Percentiles rank a stretch among this genome's conserved stretches.
Evolutionary conservation across 2,329 filamentous ascomycete species (phyloP).

Genomic region (Penicillium oxalicum): DNA sequence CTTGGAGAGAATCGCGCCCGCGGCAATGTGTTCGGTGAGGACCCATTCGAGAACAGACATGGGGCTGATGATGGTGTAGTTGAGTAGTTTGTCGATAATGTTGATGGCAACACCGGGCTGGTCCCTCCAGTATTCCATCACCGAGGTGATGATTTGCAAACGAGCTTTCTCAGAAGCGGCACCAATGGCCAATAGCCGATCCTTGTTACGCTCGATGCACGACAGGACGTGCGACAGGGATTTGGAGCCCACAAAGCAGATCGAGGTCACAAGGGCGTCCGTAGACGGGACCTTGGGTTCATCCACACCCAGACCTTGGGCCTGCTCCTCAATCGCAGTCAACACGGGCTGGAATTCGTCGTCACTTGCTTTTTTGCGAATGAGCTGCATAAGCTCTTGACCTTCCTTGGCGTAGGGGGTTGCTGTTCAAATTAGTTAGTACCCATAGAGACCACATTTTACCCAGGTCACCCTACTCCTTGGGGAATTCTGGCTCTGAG

Average conservation of each 20-base stretch:
- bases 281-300: constrained; percentile 82
- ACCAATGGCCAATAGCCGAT: constrained; percentile 74
- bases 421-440: constrained; percentile 41
- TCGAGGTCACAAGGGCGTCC: constrained; percentile 87
- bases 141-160: constrained; percentile 80
- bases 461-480: too few species aligned
- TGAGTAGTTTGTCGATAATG: constrained; percentile 93
- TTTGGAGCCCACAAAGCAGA: constrained; percentile 90
- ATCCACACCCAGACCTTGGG: constrained; percentile 58
- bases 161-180: constrained; percentile 68
- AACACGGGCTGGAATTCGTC: constrained; percentile 81
- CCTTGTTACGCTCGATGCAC: constrained; percentile 91
- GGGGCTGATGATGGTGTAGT: constrained; percentile 90
- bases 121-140: constrained; percentile 87
- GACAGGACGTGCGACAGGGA: constrained; percentile 93
- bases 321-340: constrained; percentile 72
- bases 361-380: constrained; percentile 78
- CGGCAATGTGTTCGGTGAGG: constrained; percentile 59
- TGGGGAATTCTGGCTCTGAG: background rate
- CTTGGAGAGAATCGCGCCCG: constrained; percentile 63
- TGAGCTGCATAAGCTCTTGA: constrained; percentile 69
- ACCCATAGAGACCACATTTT: background rate
- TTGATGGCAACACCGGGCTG: constrained; percentile 88
- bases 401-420: constrained; percentile 79
- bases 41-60: constrained; percentile 86